Base-by-base conservation (phyloP, 2,329 filamentous ascomycete species). In the Microdochium trichocladiopsis region DNA sequence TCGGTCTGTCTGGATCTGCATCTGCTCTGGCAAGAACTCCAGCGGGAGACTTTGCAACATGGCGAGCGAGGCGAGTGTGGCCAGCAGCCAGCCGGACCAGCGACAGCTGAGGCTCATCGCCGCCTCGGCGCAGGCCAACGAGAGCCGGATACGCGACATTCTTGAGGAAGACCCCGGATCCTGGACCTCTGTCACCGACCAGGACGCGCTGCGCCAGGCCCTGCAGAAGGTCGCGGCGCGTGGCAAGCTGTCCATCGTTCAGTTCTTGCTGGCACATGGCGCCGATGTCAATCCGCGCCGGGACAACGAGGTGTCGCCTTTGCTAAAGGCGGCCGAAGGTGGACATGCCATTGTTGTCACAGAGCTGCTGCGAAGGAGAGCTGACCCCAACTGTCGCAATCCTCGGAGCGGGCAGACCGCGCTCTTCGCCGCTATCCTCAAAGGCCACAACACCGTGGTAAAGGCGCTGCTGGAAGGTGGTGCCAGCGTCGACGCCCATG, bases 311-410 rank as follows among this genome's bases (percentile, higher is more conserved):
- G 51, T 65, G 22, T 63, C 69, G 1, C 65, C 70, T 18, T 58
- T 74, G 12, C 63, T 66, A 51, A 68, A 67, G 52, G 70, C 71
- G 9, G 69, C 68, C 48, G 68, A 71, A 56, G 62, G 60, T 1
- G 69, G 69, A 36, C 65, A 72, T 50, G 55, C 59, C n/a, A 60
- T 54, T 16, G 58, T 72, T 6, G 63, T 70, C 5, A 25, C 55
- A 5, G 64, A 68, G 55, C 60, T 73, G 49, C 60, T 73, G 25
- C 56, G 54, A 16, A 60, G 58, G 50, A 50, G 56, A 5, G 69
- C 70, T 41, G 60, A 71, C 47, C 61, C 65, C 2, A 63, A 72
- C 54, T 63, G 62, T 54, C 60, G 59, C 12, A 60, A 64, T 33
- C 55, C 36, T 51, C 63, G 66, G 5, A 58, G 55, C 24, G 63